Evolutionary conservation across 1,139 yeast genomes (phyloP), one percentile per base, ranked within the genome.

Genomic region (Starmera stellimalicola): DNA sequence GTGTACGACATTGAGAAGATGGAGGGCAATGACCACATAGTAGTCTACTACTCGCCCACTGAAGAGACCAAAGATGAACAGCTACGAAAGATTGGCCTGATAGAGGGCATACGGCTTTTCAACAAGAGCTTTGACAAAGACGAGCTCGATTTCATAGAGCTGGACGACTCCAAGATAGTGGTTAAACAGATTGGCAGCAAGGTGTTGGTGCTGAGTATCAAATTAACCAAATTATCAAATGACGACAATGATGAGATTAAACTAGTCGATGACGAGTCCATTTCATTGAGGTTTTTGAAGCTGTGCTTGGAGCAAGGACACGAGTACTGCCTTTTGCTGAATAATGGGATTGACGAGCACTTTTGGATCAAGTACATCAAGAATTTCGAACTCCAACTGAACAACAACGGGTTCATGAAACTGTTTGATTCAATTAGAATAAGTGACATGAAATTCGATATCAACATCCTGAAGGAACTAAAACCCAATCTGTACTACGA

Each of bases 101-200:
- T 62, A 5, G 60, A 60, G 35, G 68, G 64, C 1, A 46, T 60
- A 22, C 49, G 54, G 48, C 46, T 52, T 3, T 52, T 62, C 0
- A 36, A 41, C 7, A 33, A 45, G 2, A 47, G 43, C 14, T 46
- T 38, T 12, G 29, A 37, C 3, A 39, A 40, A 3, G 33, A 33
- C 0, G 33, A 35, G 4, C 43, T 53, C 20, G 44, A 48, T 11
- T 39, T 44, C 14, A 43, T 58, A 3, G 58, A 55, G 33, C 33
- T 57, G 19, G 54, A 52, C 24, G 44, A 51, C 18, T 43, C 45
- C 12, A 33, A 42, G 7, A 38, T 59, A 5, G 10, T 56, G 10
- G 30, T 35, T 11, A 52, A 54, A 9, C 62, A 56, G 31, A 24
- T 36, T 2, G 37, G 40, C 10, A 25, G 33, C 3, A 46, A 29